Evolutionary conservation across 2,329 filamentous ascomycete genomes (phyloP).

Genomic region (Nemania bipapillata): DNA sequence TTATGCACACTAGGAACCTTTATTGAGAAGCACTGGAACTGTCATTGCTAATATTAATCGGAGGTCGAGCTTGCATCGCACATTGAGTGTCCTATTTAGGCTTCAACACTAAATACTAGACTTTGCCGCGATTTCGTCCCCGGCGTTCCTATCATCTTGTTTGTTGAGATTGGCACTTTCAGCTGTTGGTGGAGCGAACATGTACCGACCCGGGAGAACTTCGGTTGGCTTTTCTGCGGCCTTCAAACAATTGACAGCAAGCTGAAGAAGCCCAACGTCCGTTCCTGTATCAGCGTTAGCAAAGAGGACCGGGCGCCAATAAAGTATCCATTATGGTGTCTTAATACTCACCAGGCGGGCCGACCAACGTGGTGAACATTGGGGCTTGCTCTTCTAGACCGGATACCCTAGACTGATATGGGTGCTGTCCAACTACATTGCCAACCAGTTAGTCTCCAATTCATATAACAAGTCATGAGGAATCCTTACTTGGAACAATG

Average conservation of each 20-base stretch:
- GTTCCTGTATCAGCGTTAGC: background rate
- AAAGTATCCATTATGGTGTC: background rate
- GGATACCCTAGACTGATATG: background rate
- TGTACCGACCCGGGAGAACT: background rate
- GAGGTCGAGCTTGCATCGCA: too few species aligned
- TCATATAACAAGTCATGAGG: background rate
- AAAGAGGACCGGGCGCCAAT: background rate
- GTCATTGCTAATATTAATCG: too few species aligned
- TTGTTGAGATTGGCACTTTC: too few species aligned
- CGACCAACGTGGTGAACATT: background rate
- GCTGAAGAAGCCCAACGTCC: background rate
- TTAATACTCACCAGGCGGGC: background rate
- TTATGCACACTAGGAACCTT: too few species aligned
- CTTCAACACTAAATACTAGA: too few species aligned
- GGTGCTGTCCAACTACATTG: background rate
- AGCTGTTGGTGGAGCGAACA: too few species aligned
- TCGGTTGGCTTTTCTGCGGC: background rate
- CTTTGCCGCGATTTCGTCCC: too few species aligned
- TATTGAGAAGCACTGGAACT: too few species aligned
- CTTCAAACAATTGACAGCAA: background rate
- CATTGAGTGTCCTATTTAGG: too few species aligned
- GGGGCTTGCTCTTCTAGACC: constrained; percentile 1
- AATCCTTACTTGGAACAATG: background rate
- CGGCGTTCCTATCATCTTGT: too few species aligned
- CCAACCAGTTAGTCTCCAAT: background rate